Percentiles rank a stretch among this genome's conserved stretches.
These are phyloP conservation scores for Jacaranda mimosifolia DNA, from an alignment of 257 asterid species.

Conservation along the genomic window DNA sequence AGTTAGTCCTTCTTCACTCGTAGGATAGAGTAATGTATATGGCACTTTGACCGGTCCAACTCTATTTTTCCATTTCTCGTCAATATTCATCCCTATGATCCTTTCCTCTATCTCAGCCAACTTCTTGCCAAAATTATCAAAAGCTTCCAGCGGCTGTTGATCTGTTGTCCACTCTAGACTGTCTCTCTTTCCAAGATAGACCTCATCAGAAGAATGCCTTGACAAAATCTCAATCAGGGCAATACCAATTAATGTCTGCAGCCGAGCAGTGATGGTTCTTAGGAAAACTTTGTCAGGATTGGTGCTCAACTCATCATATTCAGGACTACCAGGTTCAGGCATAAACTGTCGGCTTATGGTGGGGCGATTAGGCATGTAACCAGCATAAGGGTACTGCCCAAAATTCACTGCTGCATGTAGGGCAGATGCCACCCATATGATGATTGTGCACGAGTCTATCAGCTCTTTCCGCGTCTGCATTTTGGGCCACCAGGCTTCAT, in stretches of 20 bases:
- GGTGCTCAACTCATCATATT: slow-evolving; percentile 44
- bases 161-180: slow-evolving; percentile 55
- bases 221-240: slow-evolving; percentile 58
- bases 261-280: slow-evolving; percentile 53
- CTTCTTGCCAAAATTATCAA: slow-evolving; percentile 45
- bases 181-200: slow-evolving; percentile 59
- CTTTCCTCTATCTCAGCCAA: slow-evolving; percentile 43
- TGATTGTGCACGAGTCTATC: slow-evolving; percentile 45
- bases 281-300: slow-evolving; percentile 51
- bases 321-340: slow-evolving; percentile 52
- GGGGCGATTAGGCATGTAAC: slow-evolving; percentile 61
- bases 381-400: slow-evolving; percentile 62
- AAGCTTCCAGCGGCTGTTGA: slow-evolving; percentile 40
- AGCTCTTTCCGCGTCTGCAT: slow-evolving; percentile 50
- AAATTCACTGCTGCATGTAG: slow-evolving; percentile 58
- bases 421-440: slow-evolving; percentile 56
- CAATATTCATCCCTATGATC: slow-evolving; percentile 46
- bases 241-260: slow-evolving; percentile 55
- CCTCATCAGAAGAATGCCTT: slow-evolving; percentile 54
- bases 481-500: slow-evolving; percentile 61
- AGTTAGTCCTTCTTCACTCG: slow-evolving; percentile 52
- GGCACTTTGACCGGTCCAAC: slow-evolving; percentile 52
- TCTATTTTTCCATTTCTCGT: slow-evolving; percentile 49
- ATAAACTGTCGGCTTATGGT: slow-evolving; percentile 54
- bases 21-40: slow-evolving; percentile 56